phyloP scores from a whole-genome alignment of 176 grass and related monocot genomes.

The Raddia distichophylla region DNA sequence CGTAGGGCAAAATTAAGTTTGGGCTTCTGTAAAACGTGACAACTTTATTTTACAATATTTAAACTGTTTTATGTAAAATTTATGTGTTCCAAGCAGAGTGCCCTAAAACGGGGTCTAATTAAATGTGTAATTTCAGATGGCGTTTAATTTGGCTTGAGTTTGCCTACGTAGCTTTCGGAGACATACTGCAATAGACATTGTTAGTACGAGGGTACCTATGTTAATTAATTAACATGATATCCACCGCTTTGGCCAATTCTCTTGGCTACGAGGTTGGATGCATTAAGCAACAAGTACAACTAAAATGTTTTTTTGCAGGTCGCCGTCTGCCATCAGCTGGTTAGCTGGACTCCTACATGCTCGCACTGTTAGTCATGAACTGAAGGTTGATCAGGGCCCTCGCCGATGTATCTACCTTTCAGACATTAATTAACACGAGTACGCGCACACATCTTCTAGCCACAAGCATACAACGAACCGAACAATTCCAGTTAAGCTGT shows the following conservation, averaged over 20 bases:
- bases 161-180: no score
- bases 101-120: no score
- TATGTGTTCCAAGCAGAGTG: no score
- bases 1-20: no score
- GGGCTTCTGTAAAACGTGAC: no score
- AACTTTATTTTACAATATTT: no score
- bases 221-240: background rate
- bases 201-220: background rate
- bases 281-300: slow-evolving; percentile 14
- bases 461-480: background rate
- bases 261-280: slow-evolving; percentile 4
- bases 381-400: slow-evolving; percentile 12
- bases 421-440: background rate
- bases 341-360: slow-evolving; percentile 28
- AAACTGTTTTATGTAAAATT: no score
- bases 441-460: background rate
- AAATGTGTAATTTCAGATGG: background rate
- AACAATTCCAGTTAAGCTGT: no score
- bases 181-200: no score
- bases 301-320: background rate
- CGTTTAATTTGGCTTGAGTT: no score
- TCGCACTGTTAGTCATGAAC: slow-evolving; percentile 19
- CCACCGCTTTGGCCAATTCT: slow-evolving; percentile 24
- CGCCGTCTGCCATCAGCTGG: slow-evolving; percentile 16
- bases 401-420: background rate